Percentiles rank a stretch among this genome's conserved stretches.
phyloP scores from a whole-genome alignment of 2,329 filamentous ascomycete genomes.

The Alternaria hordeiaustralica region DNA sequence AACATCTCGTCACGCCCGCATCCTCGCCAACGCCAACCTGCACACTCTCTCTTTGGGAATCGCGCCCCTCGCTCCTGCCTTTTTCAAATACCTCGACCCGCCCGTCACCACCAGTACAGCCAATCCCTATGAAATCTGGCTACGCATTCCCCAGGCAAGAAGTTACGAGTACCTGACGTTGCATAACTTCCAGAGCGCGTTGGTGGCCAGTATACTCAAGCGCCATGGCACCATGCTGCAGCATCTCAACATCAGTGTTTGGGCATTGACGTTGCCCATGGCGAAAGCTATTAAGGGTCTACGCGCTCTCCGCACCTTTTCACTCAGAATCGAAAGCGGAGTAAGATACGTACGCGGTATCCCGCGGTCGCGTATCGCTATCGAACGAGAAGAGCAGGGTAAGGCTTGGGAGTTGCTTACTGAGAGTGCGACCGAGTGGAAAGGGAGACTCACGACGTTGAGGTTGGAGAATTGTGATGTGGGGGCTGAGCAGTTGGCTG shows the following conservation, averaged over 20 bases:
- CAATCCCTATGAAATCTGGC: neutral
- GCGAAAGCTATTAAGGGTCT: slow-evolving; percentile 30
- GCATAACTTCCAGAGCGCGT: slow-evolving; percentile 37
- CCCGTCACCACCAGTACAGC: slow-evolving; percentile 44
- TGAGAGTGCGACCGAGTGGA: slow-evolving; percentile 12
- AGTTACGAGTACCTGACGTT: slow-evolving; percentile 28
- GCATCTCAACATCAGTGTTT: slow-evolving; percentile 37
- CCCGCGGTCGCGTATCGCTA: slow-evolving; percentile 12
- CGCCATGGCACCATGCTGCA: slow-evolving; percentile 36
- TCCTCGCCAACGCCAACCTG: slow-evolving; percentile 40
- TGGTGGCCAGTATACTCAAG: slow-evolving; percentile 31
- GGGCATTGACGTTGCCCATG: slow-evolving; percentile 33
- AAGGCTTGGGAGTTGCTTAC: slow-evolving; percentile 29
- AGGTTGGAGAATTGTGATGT: slow-evolving; percentile 33
- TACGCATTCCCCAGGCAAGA: slow-evolving; percentile 16
- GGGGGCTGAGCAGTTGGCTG: slow-evolving; percentile 18
- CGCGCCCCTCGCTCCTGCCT: slow-evolving; percentile 53
- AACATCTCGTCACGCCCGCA: slow-evolving; percentile 36
- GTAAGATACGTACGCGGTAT: slow-evolving; percentile 16
- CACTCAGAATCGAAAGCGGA: slow-evolving; percentile 33
- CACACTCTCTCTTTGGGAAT: slow-evolving; percentile 78
- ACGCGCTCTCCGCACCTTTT: slow-evolving; percentile 28
- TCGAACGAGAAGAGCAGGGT: slow-evolving; percentile 14
- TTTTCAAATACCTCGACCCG: slow-evolving; percentile 19
- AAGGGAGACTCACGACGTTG: slow-evolving; percentile 23